Evolutionary conservation across 2,329 filamentous ascomycete genomes (phyloP), one percentile per base, ranked within the genome.

Genomic region (Coleophoma eucalyptorum): DNA sequence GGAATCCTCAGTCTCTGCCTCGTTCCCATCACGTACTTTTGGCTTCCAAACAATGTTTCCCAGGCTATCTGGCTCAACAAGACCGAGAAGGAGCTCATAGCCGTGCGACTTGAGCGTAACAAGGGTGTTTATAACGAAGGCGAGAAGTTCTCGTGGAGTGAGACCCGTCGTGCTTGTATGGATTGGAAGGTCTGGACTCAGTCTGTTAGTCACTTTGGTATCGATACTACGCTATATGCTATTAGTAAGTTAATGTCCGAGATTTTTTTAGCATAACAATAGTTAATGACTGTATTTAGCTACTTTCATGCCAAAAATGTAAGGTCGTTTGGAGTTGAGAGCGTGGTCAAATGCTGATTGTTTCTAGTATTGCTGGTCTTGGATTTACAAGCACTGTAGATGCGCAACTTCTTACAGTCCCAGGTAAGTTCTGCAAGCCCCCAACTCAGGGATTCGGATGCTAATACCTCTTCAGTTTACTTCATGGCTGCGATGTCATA

Each of bases 221-320:
- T 48, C 21, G 45, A 48, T 32, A 40, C 34, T 7, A 48, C 45
- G n/a, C 45, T 48, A 40, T 48, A 48, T 21, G 45, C 33, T 21
- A 19, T 48, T 26, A 48, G 45, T 48, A 38, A 40, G 45, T 48
- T 8, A 18, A 31, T 19, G 21, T 40, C 16, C 12, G n/a, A 37
- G 33, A 6, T 11, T 5, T 21, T n/a, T 46, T 13, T 15, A 11
- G 11, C 15, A n/a, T 19, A 18, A 21, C 4, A 15, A 8, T 35
- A 20, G 16, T 31, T 38, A 41, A 37, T 31, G 12, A 13, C 8
- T 21, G 7, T 41, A 3, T 38, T 26, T 31, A 48, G 45, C 45
- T 31, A 48, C 45, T 13, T 48, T 48, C 10, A 48, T 48, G 45
- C 45, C 45, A 20, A 48, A 48, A 18, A 48, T 48, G 45, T 48